Evolutionary conservation across 2,329 filamentous ascomycete genomes (phyloP).

Genomic region (Chaetomiaceae sp.): DNA sequence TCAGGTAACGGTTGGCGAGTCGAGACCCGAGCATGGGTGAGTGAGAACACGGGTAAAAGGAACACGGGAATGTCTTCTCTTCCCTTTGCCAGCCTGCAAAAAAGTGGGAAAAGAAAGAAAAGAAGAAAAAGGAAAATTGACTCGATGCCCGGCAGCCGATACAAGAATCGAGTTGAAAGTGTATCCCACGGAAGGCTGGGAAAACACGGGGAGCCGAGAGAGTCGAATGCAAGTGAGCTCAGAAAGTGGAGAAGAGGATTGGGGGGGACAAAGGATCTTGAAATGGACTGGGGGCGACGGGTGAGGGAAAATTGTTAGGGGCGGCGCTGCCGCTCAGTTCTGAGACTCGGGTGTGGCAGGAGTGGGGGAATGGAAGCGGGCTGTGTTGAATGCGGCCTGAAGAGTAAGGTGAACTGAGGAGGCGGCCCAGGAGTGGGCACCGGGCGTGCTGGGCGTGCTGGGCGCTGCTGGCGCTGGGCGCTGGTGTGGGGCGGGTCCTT

Average conservation of each 20-base stretch:
- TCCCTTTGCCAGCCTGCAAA: neutral
- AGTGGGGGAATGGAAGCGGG: slow-evolving; percentile 1
- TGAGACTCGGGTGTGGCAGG: neutral
- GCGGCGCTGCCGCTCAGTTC: neutral
- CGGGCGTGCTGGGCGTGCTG: too few relatives aligned
- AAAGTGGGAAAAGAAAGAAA: too few relatives aligned
- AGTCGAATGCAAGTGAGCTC: slow-evolving; percentile 11
- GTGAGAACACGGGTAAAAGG: neutral
- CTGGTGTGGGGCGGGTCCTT: slow-evolving; percentile 10
- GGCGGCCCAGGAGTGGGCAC: too few relatives aligned
- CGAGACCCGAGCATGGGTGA: slow-evolving; percentile 12
- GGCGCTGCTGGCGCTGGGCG: too few relatives aligned
- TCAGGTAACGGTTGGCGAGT: slow-evolving; percentile 20
- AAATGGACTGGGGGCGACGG: neutral
- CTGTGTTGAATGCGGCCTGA: slow-evolving; percentile 4
- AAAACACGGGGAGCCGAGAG: slow-evolving; percentile 13
- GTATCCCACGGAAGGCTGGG: slow-evolving; percentile 15
- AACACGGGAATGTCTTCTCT: neutral
- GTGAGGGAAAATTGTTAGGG: slow-evolving; percentile 12
- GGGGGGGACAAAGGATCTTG: slow-evolving; percentile 18
- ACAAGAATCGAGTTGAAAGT: slow-evolving; percentile 4
- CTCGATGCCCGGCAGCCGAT: neutral
- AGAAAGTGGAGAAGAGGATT: slow-evolving; percentile 16
- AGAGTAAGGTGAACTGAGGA: too few relatives aligned
- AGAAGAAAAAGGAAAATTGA: neutral